Percentiles rank a stretch among this genome's conserved stretches.
Evolutionary conservation across 192 early-diverging fungal genomes (phyloP).

Genomic region (Linnemannia hyalina): DNA sequence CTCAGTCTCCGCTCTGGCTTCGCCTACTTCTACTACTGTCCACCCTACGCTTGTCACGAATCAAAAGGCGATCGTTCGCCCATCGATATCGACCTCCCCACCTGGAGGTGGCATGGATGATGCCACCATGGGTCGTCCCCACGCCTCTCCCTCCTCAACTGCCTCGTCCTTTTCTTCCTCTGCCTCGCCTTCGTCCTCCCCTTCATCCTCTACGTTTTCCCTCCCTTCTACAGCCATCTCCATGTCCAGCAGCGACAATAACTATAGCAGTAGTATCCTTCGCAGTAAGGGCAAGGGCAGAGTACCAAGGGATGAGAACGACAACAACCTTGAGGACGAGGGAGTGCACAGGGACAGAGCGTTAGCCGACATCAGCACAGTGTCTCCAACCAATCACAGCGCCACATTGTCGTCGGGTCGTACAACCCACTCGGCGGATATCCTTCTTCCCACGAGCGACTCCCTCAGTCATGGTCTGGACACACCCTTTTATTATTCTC

Average conservation of each 20-base stretch:
- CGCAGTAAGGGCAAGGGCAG: slow-evolving; percentile 21
- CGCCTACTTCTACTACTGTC: background rate
- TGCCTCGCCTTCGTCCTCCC: slow-evolving; percentile 20
- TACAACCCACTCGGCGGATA: slow-evolving; percentile 33
- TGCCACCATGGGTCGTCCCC: slow-evolving; percentile 32
- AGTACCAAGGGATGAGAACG: slow-evolving; percentile 2
- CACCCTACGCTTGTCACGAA: background rate
- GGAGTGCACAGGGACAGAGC: slow-evolving; percentile 1
- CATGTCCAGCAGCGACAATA: background rate
- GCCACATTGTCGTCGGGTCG: background rate
- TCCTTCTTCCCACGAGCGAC: slow-evolving; percentile 35
- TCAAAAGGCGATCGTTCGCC: background rate
- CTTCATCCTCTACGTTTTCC: slow-evolving; percentile 32
- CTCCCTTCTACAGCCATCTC: slow-evolving; percentile 14
- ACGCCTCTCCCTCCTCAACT: slow-evolving; percentile 30
- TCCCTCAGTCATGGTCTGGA: background rate
- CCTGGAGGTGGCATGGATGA: slow-evolving; percentile 24
- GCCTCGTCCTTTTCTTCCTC: slow-evolving; percentile 18
- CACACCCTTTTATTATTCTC: background rate
- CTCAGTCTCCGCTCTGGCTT: slow-evolving; percentile 20
- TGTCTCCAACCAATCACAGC: slow-evolving; percentile 28
- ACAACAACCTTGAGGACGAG: background rate
- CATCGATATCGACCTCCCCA: slow-evolving; percentile 28
- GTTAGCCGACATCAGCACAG: slow-evolving; percentile 2
- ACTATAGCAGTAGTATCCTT: background rate